Conservation (phyloP, 192 early-diverging fungal genomes). For the Coemansia sp. region DNA sequence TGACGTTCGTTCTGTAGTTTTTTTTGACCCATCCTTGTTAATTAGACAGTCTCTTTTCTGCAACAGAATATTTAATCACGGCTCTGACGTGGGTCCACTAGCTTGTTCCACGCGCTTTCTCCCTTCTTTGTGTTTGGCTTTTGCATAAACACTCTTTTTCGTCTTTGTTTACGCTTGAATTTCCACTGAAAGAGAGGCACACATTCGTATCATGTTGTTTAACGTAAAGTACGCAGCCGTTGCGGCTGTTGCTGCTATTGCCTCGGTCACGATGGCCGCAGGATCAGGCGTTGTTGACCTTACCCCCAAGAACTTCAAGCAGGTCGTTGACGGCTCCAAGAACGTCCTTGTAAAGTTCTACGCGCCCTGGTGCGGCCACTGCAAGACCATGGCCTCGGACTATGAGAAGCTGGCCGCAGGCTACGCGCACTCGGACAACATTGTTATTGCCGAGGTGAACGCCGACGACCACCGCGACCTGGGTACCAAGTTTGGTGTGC, state of each 20-base stretch:
- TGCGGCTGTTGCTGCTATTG: slow-evolving; percentile 34
- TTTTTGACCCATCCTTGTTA: not conserved
- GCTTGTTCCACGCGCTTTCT: not conserved
- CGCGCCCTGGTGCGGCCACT: slow-evolving; percentile 92
- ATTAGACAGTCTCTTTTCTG: not conserved
- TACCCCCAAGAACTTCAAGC: slow-evolving; percentile 52
- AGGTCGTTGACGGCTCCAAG: slow-evolving; percentile 63
- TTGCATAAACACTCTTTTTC: slow-evolving; percentile 3
- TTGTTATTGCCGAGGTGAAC: slow-evolving; percentile 89
- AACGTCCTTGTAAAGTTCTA: slow-evolving; percentile 90
- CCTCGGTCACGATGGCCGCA: slow-evolving; percentile 32
- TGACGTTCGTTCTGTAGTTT: slow-evolving; percentile 26
- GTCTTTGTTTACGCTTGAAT: slow-evolving; percentile 10
- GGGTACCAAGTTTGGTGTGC: slow-evolving; percentile 72
- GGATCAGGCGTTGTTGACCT: slow-evolving; percentile 40
- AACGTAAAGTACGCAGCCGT: slow-evolving; percentile 31
- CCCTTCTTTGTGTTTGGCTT: not conserved
- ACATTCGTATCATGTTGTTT: slow-evolving; percentile 26
- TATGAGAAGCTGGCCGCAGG: slow-evolving; percentile 82
- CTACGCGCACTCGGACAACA: slow-evolving; percentile 69
- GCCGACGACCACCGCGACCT: slow-evolving; percentile 84
- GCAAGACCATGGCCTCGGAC: slow-evolving; percentile 67
- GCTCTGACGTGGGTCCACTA: not conserved
- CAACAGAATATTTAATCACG: not conserved
- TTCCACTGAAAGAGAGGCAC: not conserved